Conservation (phyloP, 2,329 filamentous ascomycete genomes). For the Fusarium staphyleae region DNA sequence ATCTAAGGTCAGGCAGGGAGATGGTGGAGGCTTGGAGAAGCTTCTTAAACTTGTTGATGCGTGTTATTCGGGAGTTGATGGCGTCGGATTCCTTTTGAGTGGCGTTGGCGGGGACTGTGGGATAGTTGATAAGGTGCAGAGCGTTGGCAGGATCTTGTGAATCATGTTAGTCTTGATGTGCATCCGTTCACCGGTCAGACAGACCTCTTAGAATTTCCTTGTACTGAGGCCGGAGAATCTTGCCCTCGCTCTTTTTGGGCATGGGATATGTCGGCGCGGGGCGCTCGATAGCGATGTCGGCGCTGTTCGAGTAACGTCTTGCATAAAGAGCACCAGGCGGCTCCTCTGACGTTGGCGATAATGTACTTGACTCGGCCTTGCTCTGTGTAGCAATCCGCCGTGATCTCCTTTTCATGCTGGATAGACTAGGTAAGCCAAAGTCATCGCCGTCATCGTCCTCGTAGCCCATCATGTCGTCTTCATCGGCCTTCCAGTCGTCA, state of each 20-base stretch:
- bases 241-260: slow-evolving; percentile 88
- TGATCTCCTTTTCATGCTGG: slow-evolving; percentile 83
- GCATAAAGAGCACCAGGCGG: slow-evolving; percentile 49
- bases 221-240: slow-evolving; percentile 95
- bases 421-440: slow-evolving; percentile 91
- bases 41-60: slow-evolving; percentile 98
- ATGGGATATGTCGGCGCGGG: slow-evolving; percentile 84
- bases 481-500: slow-evolving; percentile 80
- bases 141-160: slow-evolving; percentile 82
- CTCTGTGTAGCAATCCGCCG: slow-evolving; percentile 58
- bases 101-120: slow-evolving; percentile 74
- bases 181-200: slow-evolving; percentile 5
- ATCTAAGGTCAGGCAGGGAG: slow-evolving; percentile 80
- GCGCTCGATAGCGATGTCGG: slow-evolving; percentile 92
- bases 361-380: slow-evolving; percentile 41
- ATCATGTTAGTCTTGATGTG: slow-evolving; percentile 22
- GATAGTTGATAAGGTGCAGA: slow-evolving; percentile 90
- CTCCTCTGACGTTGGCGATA: slow-evolving; percentile 49
- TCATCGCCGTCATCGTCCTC: slow-evolving; percentile 92
- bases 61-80: slow-evolving; percentile 84
- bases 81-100: slow-evolving; percentile 84
- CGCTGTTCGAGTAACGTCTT: slow-evolving; percentile 81
- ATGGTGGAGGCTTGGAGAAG: slow-evolving; percentile 93
- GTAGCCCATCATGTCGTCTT: slow-evolving; percentile 79
- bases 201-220: slow-evolving; percentile 87